Evolutionary conservation across 1,139 yeast genomes (phyloP).

Genomic region (Pichia sp.): DNA sequence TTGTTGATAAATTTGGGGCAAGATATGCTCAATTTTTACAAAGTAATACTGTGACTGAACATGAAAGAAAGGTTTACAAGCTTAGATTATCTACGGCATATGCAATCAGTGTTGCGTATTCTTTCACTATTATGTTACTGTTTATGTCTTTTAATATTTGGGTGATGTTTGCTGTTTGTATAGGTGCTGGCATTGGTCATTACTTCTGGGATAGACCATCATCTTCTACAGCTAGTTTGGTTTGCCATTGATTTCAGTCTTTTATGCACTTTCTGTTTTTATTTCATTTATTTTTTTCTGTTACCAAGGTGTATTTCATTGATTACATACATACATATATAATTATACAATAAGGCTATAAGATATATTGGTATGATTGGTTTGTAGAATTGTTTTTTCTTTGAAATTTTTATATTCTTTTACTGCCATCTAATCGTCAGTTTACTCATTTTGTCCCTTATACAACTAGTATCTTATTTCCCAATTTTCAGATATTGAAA

Average conservation of each 20-base stretch:
- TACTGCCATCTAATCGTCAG: neutral
- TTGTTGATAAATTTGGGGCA: conserved; percentile 19
- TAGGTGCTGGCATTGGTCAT: conserved; percentile 28
- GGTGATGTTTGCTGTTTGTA: conserved; percentile 30
- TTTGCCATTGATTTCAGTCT: conserved; percentile 22
- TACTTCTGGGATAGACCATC: conserved; percentile 21
- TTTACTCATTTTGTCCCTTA: neutral
- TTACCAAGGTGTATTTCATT: neutral
- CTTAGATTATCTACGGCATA: conserved; percentile 21
- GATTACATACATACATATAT: neutral
- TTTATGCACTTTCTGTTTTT: neutral
- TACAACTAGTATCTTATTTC: conserved; percentile 23
- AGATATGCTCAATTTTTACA: conserved; percentile 17
- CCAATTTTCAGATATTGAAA: conserved; percentile 49
- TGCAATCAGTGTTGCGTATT: conserved; percentile 27
- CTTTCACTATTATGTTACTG: conserved; percentile 30
- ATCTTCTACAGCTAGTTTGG: conserved; percentile 13
- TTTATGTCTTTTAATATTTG: conserved; percentile 32
- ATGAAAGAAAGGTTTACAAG: conserved; percentile 16
- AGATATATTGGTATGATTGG: neutral
- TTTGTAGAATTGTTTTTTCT: neutral
- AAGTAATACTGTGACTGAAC: conserved; percentile 12
- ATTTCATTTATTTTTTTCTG: neutral
- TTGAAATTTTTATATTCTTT: neutral
- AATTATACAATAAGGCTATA: neutral